A percentile compares a stretch with the other conserved stretches of the same genome.
phyloP scores from a whole-genome alignment of 352 stramenopile genomes.

The Albugo candida region DNA sequence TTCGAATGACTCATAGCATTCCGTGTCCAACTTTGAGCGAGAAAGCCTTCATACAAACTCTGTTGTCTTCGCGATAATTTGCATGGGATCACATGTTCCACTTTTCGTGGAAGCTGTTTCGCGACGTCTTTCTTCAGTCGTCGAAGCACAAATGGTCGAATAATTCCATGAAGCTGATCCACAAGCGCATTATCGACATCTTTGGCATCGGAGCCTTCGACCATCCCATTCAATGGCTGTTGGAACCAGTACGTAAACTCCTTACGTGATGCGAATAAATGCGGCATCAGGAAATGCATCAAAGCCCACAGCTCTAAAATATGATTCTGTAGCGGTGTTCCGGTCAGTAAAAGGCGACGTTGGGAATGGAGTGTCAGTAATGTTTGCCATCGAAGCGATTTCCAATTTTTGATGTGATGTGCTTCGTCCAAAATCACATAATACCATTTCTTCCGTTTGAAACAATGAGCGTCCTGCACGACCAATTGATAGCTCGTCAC shows the following conservation, averaged over 20 bases:
- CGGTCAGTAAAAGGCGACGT: constrained; percentile 82
- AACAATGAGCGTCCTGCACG: constrained; percentile 92
- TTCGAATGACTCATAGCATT: constrained; percentile 77
- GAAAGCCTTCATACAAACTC: constrained; percentile 98
- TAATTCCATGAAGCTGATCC: constrained; percentile 90
- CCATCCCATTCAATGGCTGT: constrained; percentile 84
- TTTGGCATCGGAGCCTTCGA: constrained; percentile 22
- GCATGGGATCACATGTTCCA: constrained; percentile 92
- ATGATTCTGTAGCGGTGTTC: constrained; percentile 96
- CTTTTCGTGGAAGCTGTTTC: constrained; percentile 94
- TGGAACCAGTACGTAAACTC: constrained; percentile 98
- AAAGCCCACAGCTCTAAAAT: constrained; percentile 96
- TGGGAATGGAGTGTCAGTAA: constrained; percentile 95
- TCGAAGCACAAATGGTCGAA: constrained; percentile 94
- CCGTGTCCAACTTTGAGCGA: constrained; percentile 87
- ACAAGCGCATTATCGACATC: constrained; percentile 84
- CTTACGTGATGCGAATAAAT: constrained; percentile 84
- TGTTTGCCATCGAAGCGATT: constrained; percentile 95
- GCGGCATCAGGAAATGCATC: constrained; percentile 97
- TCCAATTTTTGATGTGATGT: constrained; percentile 99
- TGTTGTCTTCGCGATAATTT: constrained; percentile 88
- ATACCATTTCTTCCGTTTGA: constrained; percentile 98
- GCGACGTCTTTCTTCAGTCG: constrained; percentile 96
- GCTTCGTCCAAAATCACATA: constrained; percentile 98
- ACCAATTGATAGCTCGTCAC: constrained; percentile 98